These are phyloP conservation scores for Thuidium tamariscinum DNA, from an alignment of 225 moss, liverwort and hornwort species.

Conservation along the genomic window DNA sequence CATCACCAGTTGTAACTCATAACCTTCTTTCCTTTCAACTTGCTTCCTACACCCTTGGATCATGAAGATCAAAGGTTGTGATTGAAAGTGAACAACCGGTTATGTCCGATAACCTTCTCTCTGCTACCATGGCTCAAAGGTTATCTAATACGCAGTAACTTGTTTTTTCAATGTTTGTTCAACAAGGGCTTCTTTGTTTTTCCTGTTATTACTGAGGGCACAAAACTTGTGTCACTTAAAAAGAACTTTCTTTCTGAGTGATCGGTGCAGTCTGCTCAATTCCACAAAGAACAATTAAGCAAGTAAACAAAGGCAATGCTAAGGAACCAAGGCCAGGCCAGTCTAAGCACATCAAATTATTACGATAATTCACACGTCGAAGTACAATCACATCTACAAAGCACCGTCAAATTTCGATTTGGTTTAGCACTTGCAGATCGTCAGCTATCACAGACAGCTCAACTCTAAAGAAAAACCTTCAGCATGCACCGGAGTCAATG, in stretches of 20 bases:
- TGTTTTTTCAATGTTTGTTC: too few relatives aligned
- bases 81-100: too few relatives aligned
- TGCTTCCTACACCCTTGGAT: too few relatives aligned
- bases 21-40: too few relatives aligned
- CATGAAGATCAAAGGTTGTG: too few relatives aligned
- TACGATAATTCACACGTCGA: neutral
- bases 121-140: too few relatives aligned
- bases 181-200: neutral
- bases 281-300: neutral
- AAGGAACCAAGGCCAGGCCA: neutral
- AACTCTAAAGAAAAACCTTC: too few relatives aligned
- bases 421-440: neutral
- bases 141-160: too few relatives aligned
- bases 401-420: neutral
- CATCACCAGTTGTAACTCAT: too few relatives aligned
- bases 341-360: neutral
- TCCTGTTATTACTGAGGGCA: too few relatives aligned
- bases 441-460: neutral
- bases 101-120: too few relatives aligned
- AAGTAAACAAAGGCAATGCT: neutral
- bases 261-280: neutral
- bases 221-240: too few relatives aligned
- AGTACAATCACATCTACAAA: neutral
- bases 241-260: neutral
- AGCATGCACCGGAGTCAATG: neutral